Percentiles rank a stretch among this genome's conserved stretches.
phyloP scores from a whole-genome alignment of 139 green algal genomes.

The Coccomyxa sp. region DNA sequence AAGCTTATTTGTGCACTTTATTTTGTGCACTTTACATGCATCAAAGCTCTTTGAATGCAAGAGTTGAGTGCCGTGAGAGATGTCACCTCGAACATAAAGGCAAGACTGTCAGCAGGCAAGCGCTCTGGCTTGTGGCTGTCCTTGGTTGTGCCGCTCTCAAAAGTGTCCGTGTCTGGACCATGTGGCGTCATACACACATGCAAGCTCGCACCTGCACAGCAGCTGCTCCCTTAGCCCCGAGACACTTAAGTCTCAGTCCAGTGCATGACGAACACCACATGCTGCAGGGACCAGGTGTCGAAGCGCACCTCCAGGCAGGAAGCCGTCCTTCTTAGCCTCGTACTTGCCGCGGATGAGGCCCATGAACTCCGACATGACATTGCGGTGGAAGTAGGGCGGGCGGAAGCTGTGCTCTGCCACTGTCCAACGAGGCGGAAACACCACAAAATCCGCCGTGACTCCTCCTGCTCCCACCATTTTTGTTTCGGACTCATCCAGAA shows the following conservation, averaged over 20 bases:
- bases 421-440: constrained; percentile 90
- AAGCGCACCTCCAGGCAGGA: constrained; percentile 60
- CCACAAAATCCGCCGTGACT: constrained; percentile 87
- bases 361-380: constrained; percentile 96
- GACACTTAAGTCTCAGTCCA: background rate
- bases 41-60: background rate
- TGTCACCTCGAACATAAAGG: constrained; percentile 89
- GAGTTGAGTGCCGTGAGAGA: background rate
- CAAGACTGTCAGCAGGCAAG: constrained; percentile 58
- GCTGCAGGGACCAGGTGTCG: background rate
- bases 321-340: constrained; percentile 80
- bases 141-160: constrained; percentile 50
- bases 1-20: too few relatives aligned
- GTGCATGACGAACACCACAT: background rate
- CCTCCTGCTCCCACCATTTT: constrained; percentile 36
- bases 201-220: constrained; percentile 51
- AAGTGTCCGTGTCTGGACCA: constrained; percentile 82
- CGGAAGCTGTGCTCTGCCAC: constrained; percentile 91
- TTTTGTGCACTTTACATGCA: background rate
- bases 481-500: background rate
- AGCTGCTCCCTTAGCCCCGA: background rate
- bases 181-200: constrained; percentile 90
- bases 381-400: constrained; percentile 79
- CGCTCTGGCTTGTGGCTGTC: constrained; percentile 45
- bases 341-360: constrained; percentile 84